phyloP scores from a whole-genome alignment of 331 rosid genomes.

The Stylosanthes scabra region DNA sequence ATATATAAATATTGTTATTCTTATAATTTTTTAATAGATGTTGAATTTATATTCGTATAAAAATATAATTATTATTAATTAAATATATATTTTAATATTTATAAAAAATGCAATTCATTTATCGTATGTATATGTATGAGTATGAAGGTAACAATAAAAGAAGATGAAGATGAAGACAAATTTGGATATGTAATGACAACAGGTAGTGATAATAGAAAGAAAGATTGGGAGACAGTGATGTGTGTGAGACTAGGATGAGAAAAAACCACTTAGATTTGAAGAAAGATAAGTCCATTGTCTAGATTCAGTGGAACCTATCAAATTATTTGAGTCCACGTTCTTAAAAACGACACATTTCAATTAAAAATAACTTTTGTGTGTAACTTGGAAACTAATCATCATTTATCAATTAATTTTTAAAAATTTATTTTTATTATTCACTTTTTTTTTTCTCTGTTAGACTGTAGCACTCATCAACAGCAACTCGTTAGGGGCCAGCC shows the following conservation, averaged over 20 bases:
- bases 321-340: slow-evolving; percentile 56
- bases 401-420: too few species aligned
- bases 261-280: slow-evolving; percentile 40
- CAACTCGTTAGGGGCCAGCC: too few species aligned
- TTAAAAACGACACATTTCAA: slow-evolving; percentile 60
- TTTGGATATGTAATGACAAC: slow-evolving; percentile 25
- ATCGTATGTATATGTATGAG: slow-evolving; percentile 1
- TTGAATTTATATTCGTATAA: too few species aligned
- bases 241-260: slow-evolving; percentile 42
- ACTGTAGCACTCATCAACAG: too few species aligned
- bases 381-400: too few species aligned
- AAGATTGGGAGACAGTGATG: slow-evolving; percentile 49
- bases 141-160: slow-evolving; percentile 43
- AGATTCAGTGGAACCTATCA: slow-evolving; percentile 68
- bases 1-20: too few species aligned
- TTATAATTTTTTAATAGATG: too few species aligned
- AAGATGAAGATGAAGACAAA: slow-evolving; percentile 38
- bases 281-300: slow-evolving; percentile 49
- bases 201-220: slow-evolving; percentile 42
- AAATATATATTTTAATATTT: too few species aligned
- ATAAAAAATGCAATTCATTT: too few species aligned
- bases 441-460: too few species aligned
- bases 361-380: not conserved
- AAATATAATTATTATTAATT: too few species aligned
- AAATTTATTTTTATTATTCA: too few species aligned